Percentiles rank a stretch among this genome's conserved stretches.
phyloP scores from a whole-genome alignment of 495 filamentous ascomycete species.

The Neurospora discreta region DNA sequence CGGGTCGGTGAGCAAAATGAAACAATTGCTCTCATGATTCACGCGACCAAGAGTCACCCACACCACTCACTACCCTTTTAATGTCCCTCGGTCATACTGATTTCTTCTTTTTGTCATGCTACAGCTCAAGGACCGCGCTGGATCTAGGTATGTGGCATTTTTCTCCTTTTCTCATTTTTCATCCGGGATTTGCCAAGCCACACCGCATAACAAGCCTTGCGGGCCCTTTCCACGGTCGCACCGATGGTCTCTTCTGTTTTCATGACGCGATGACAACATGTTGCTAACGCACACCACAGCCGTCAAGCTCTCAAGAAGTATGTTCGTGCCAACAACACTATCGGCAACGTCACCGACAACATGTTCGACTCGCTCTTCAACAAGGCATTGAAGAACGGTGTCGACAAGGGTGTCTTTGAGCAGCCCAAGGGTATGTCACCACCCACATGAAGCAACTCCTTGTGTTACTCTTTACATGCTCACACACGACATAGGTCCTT shows the following conservation, averaged over 20 bases:
- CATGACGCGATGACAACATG: slow-evolving; percentile 3
- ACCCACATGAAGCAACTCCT: not conserved
- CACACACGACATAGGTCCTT: slow-evolving; percentile 50
- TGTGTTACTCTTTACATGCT: slow-evolving; percentile 1
- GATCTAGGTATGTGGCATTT: slow-evolving; percentile 43
- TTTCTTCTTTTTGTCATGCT: slow-evolving; percentile 19
- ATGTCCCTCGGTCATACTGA: slow-evolving; percentile 29
- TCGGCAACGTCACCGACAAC: slow-evolving; percentile 49
- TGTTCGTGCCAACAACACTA: slow-evolving; percentile 88
- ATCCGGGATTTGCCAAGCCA: slow-evolving; percentile 3
- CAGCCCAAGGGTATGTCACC: slow-evolving; percentile 81
- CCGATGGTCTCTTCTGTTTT: not conserved
- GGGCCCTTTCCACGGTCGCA: not conserved
- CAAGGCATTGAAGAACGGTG: slow-evolving; percentile 78
- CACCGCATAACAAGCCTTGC: not conserved
- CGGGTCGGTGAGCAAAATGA: slow-evolving; percentile 11
- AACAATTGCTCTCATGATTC: slow-evolving; percentile 11
- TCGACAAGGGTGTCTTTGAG: slow-evolving; percentile 78
- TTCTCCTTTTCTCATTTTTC: slow-evolving; percentile 3
- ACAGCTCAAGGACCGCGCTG: slow-evolving; percentile 56
- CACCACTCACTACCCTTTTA: not conserved
- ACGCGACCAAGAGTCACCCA: slow-evolving; percentile 3
- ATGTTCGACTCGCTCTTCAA: slow-evolving; percentile 91
- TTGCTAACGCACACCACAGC: slow-evolving; percentile 43
- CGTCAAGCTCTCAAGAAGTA: slow-evolving; percentile 98